A percentile compares a stretch with the other conserved stretches of the same genome.
Conservation (phyloP, 441 rosid genomes). For the Cnidoscolus chayamansa region DNA sequence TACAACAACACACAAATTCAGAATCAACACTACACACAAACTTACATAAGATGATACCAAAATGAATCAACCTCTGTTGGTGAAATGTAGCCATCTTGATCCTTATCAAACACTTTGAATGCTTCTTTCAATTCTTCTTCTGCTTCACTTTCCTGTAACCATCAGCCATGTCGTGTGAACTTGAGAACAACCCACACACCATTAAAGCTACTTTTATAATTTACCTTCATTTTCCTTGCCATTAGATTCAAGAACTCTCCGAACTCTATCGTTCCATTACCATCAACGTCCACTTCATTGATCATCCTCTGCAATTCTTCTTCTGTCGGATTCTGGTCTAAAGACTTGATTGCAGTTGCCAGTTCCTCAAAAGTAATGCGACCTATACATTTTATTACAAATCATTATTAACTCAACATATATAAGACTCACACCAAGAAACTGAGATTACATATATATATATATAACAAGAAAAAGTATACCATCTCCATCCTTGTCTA, state of each 20-base stretch:
- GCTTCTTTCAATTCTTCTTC: constrained; percentile 60
- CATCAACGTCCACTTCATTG: constrained; percentile 46
- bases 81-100: constrained; percentile 72
- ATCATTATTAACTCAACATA: too few species aligned
- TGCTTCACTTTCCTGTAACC: constrained; percentile 46
- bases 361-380: constrained; percentile 59
- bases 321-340: constrained; percentile 54
- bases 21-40: not conserved
- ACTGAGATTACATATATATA: too few species aligned
- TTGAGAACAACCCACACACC: too few species aligned
- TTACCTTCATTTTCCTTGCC: constrained; percentile 61
- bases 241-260: constrained; percentile 64
- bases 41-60: not conserved
- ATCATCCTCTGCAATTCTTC: constrained; percentile 64
- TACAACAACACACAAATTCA: too few species aligned
- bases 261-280: constrained; percentile 59
- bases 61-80: constrained; percentile 48
- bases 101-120: constrained; percentile 69
- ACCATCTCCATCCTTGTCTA: constrained; percentile 86
- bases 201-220: too few species aligned
- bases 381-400: constrained; percentile 28
- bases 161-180: too few species aligned
- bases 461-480: not conserved
- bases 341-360: constrained; percentile 44
- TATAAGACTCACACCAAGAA: not conserved